Base-by-base conservation (phyloP, 208 protist species). In the Wallacemonas sp. region DNA sequence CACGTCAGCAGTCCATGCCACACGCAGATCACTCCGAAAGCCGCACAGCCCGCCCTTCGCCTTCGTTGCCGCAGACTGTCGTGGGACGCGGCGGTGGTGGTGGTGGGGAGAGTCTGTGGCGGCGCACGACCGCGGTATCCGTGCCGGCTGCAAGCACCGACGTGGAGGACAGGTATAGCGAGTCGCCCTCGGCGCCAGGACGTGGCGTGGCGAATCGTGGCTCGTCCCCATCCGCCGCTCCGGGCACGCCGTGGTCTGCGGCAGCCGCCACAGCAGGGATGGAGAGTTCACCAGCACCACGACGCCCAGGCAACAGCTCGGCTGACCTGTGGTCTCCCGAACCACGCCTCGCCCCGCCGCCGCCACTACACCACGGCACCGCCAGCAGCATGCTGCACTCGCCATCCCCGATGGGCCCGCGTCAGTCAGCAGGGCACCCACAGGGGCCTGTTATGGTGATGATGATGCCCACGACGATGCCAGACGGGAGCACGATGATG, bases 401-500 rank as follows among this genome's bases (percentile, higher is more conserved):
- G 36, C 14, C 9, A 41, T 14, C 36, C 9, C 6, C 36, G 36
- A 6, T 17, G 36, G 36, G 36, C 36, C 6, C 9, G 6, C 36
- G 9, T 41, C 46, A 54, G 46, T 11, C 46, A 22, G 9, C 46
- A 26, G 9, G 46, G 15, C 22, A 26, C 1, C 46, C 9, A 19
- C 46, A 6, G 46, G 51, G 2, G 51, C n/a, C 51, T 3, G 51
- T 58, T 11, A 58, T 58, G 51, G 22, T 58, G 51, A 58, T 58
- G 51, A 38, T 58, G 46, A 26, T 54, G 51, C 51, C 51, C 17
- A 58, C 51, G 0, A 58, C 19, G 9, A 14, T 39, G 15, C 51
- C 51, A 24, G 51, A 58, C 51, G 51, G 51, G 30, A 8, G 11
- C 26, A 33, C 28, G 2, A 31, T 58, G 15, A 58, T 58, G 51